Evolutionary conservation across 2,329 filamentous ascomycete genomes (phyloP).

Genomic region (Lithohypha guttulata): DNA sequence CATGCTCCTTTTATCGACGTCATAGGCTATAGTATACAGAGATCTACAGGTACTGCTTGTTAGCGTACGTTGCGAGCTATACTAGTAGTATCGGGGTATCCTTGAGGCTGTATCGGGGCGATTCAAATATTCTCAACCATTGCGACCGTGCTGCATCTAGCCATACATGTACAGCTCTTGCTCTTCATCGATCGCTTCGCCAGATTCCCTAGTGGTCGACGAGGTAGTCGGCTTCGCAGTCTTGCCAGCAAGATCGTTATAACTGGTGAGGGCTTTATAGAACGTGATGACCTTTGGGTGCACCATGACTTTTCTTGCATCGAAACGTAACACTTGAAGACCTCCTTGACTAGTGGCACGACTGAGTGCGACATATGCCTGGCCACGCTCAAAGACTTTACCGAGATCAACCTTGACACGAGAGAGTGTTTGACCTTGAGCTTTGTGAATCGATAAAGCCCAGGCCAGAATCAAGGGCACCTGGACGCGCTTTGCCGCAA

Average conservation of each 20-base stretch:
- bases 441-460: constrained; percentile 96
- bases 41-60: too few species aligned
- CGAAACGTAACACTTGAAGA: constrained; percentile 78
- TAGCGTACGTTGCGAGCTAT: too few species aligned
- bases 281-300: constrained; percentile 78
- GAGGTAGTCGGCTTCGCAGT: constrained; percentile 22
- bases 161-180: constrained; percentile 38
- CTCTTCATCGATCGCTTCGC: constrained; percentile 24
- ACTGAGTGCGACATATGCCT: constrained; percentile 92
- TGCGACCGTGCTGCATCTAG: too few species aligned
- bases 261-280: constrained; percentile 70
- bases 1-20: too few species aligned
- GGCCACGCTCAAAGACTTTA: constrained; percentile 89
- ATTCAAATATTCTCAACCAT: too few species aligned
- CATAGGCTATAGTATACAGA: too few species aligned
- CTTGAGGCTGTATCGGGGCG: too few species aligned
- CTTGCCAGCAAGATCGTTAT: constrained; percentile 41
- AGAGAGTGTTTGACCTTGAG: constrained; percentile 87
- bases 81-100: too few species aligned
- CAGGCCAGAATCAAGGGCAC: constrained; percentile 87
- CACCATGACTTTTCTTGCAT: constrained; percentile 85
- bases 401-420: constrained; percentile 90
- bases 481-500: constrained; percentile 76
- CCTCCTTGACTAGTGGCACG: constrained; percentile 81
- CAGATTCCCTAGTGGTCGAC: constrained; percentile 17